Evolutionary conservation across 352 stramenopile genomes (phyloP).

Genomic region (Pythium insidiosum): DNA sequence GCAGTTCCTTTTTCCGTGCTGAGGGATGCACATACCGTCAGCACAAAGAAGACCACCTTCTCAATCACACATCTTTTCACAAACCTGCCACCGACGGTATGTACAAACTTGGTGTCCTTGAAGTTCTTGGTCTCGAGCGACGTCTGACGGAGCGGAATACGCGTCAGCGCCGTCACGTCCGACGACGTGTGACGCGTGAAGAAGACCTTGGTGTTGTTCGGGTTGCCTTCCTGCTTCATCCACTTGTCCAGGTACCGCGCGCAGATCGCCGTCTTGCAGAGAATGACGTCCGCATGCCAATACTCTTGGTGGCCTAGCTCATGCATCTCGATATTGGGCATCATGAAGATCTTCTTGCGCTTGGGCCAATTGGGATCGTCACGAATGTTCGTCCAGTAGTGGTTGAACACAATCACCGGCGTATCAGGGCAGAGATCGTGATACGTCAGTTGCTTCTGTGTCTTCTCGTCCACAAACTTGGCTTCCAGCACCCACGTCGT

Average conservation of each 20-base stretch:
- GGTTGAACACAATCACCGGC: conserved; percentile 24
- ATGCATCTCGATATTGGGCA: conserved; percentile 38
- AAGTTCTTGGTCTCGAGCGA: conserved; percentile 21
- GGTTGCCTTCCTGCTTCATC: conserved; percentile 55
- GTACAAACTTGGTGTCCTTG: conserved; percentile 32
- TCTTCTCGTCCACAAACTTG: conserved; percentile 12
- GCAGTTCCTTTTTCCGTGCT: conserved; percentile 44
- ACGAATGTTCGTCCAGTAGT: conserved; percentile 21
- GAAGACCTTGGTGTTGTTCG: conserved; percentile 31
- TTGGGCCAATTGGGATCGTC: conserved; percentile 11
- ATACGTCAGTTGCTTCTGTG: conserved; percentile 17
- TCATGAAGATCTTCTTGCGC: conserved; percentile 19
- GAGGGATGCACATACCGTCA: background rate
- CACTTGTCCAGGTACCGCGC: conserved; percentile 30
- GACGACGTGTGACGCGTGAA: conserved; percentile 55
- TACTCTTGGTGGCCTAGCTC: conserved; percentile 35
- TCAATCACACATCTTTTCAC: conserved; percentile 1
- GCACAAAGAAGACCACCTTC: background rate
- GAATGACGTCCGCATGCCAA: conserved; percentile 36
- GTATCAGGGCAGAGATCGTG: conserved; percentile 25
- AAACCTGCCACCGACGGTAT: conserved; percentile 38
- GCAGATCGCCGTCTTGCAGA: conserved; percentile 54
- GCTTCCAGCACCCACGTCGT: conserved; percentile 23
- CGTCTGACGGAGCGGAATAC: background rate
- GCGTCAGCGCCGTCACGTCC: conserved; percentile 23